phyloP scores from a whole-genome alignment of 352 stramenopile genomes.

The Globisporangium cylindrosporum region DNA sequence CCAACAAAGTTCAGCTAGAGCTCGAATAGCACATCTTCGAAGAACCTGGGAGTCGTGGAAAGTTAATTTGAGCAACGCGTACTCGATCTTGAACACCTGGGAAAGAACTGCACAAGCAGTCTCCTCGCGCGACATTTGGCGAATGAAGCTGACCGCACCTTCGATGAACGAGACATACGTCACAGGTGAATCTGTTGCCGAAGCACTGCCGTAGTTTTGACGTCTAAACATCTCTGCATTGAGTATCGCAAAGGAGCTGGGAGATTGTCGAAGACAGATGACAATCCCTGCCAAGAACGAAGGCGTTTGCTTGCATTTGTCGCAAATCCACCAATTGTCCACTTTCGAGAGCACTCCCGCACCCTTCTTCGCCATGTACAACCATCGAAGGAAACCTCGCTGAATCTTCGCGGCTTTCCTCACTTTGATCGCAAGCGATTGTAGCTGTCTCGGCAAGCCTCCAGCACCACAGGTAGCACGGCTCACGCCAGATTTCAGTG shows the following conservation, averaged over 20 bases:
- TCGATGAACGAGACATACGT: neutral
- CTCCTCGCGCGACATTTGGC: neutral
- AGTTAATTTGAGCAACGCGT: constrained; percentile 11
- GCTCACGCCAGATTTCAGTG: neutral
- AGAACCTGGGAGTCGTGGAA: constrained; percentile 13
- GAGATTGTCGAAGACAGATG: constrained; percentile 5
- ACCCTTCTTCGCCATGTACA: constrained; percentile 19
- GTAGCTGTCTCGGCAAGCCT: neutral
- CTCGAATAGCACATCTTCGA: constrained; percentile 11
- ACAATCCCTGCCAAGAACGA: constrained; percentile 22
- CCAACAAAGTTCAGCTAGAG: constrained; percentile 20
- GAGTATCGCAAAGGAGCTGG: neutral
- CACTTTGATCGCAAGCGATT: constrained; percentile 13
- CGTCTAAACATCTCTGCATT: neutral
- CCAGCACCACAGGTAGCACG: neutral
- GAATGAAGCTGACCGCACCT: neutral
- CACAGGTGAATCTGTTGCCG: neutral
- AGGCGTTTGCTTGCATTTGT: constrained; percentile 1
- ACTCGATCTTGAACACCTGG: constrained; percentile 17
- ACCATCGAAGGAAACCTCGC: constrained; percentile 23
- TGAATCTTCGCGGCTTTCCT: constrained; percentile 27
- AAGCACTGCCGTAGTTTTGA: neutral
- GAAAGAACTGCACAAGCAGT: neutral
- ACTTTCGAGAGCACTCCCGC: neutral
- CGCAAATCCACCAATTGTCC: constrained; percentile 9